Evolutionary conservation across 2,329 filamentous ascomycete species (phyloP), one percentile per base, ranked within the genome.

Genomic region (Botrytis porri): DNA sequence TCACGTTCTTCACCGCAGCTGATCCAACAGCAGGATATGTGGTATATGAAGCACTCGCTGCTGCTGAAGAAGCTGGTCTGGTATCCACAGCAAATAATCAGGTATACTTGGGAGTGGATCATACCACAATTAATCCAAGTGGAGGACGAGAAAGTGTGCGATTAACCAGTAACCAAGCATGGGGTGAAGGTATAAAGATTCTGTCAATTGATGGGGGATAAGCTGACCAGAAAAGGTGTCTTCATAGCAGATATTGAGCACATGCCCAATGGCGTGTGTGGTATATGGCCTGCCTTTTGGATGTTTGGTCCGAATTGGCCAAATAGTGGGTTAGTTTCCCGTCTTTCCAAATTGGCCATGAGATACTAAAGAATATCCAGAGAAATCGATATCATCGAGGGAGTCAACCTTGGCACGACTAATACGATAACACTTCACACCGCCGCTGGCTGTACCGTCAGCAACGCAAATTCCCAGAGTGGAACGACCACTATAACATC

Each of bases 181-280:
- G 89, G 80, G 88, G 85, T 43, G 85, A 90, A 76, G 92, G 90
- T 1, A 54, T 25, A 29, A 29, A 35, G 14, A 48, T 7, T 1
- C 4, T 14, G 22, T 25, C 8, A 5, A 35, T 51, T 48, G 39
- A n/a, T 12, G 14, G 14, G 29, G 14, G 41, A 4, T 10, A 29
- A n/a, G 12, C 57, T 57, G 12, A 35, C 41, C n/a, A 45, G 25
- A 25, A 4, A 62, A 63, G 71, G 71, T 35, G 43, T 86, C 94
- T 16, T 89, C 94, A 89, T 94, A 67, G 85, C 91, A 35, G 92
- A 94, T 80, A 87, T 94, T 69, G 84, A 85, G 29, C 92, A 94
- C 77, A 94, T 94, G 90, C 91, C 71, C 6, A 54, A 41, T 10
- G 54, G 63, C 10, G 51, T 62, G 25, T 69, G 71, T 35, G 85